Percentiles rank a stretch among this genome's conserved stretches.
phyloP scores from a whole-genome alignment of 805 yeast genomes.

The Spencermartinsiella europaea region DNA sequence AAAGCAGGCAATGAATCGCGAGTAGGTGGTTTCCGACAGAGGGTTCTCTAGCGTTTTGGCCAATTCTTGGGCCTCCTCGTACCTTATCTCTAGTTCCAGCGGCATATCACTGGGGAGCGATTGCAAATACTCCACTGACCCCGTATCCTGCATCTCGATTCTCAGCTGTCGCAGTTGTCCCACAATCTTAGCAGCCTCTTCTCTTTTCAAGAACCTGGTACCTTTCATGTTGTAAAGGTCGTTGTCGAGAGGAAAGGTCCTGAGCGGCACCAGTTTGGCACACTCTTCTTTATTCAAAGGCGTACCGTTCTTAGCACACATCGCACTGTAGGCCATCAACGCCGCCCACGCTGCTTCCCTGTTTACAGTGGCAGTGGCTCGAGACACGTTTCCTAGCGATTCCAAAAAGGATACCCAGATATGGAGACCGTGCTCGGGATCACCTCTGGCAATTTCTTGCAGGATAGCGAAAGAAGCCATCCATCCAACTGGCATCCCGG shows the following conservation, averaged over 20 bases:
- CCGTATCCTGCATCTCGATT: slow-evolving; percentile 18
- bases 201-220: slow-evolving; percentile 9
- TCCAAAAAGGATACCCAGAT: slow-evolving; percentile 32
- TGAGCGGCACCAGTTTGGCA: slow-evolving; percentile 26
- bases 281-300: slow-evolving; percentile 24
- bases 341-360: slow-evolving; percentile 31
- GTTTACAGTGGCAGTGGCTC: slow-evolving; percentile 21
- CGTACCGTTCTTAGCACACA: slow-evolving; percentile 12
- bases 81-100: slow-evolving; percentile 22
- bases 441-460: slow-evolving; percentile 21
- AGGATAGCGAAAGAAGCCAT: slow-evolving; percentile 23
- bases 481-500: slow-evolving; percentile 19
- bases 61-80: slow-evolving; percentile 22
- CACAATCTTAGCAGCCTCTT: slow-evolving; percentile 7
- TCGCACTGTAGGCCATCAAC: slow-evolving; percentile 28
- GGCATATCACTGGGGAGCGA: slow-evolving; percentile 22
- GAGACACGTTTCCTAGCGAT: slow-evolving; percentile 17
- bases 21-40: slow-evolving; percentile 25
- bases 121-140: slow-evolving; percentile 18
- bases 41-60: slow-evolving; percentile 6
- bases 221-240: slow-evolving; percentile 11
- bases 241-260: slow-evolving; percentile 21
- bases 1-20: slow-evolving; percentile 28
- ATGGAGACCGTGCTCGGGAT: slow-evolving; percentile 27
- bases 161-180: slow-evolving; percentile 19